Evolutionary conservation across 768 basidiomycete species (phyloP).

Genomic region (Russula griseocarnosa): DNA sequence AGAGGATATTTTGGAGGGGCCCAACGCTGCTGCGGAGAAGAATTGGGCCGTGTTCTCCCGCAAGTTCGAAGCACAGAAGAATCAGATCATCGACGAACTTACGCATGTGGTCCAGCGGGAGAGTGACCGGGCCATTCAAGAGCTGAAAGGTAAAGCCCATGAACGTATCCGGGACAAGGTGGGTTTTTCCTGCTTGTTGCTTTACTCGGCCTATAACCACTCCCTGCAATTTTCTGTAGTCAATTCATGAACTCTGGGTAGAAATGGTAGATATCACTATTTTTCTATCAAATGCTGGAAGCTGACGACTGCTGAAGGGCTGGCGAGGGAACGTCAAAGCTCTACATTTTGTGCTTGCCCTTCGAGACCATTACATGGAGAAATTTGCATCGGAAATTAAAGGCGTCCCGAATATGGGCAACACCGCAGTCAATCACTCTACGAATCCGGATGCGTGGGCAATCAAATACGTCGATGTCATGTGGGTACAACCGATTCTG

Average conservation of each 20-base stretch:
- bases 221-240: neutral
- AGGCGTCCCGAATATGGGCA: neutral
- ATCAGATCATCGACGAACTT: constrained; percentile 22
- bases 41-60: constrained; percentile 28
- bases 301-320: constrained; percentile 18
- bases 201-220: neutral
- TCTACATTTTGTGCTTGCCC: constrained; percentile 29
- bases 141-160: constrained; percentile 31
- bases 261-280: constrained; percentile 29
- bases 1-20: constrained; percentile 31
- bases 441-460: constrained; percentile 32
- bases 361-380: constrained; percentile 36
- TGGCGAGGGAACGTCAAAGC: constrained; percentile 27
- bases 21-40: constrained; percentile 27
- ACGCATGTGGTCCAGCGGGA: constrained; percentile 27
- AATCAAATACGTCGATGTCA: constrained; percentile 28
- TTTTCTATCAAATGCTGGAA: neutral
- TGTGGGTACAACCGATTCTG: constrained; percentile 30
- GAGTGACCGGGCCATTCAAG: constrained; percentile 22
- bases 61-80: constrained; percentile 29
- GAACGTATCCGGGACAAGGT: constrained; percentile 28
- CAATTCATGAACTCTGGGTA: constrained; percentile 26
- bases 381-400: constrained; percentile 14
- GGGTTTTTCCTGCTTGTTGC: neutral
- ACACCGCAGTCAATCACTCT: neutral